These are phyloP conservation scores for Jaapia argillacea DNA, from an alignment of 768 basidiomycete species.

Conservation along the genomic window DNA sequence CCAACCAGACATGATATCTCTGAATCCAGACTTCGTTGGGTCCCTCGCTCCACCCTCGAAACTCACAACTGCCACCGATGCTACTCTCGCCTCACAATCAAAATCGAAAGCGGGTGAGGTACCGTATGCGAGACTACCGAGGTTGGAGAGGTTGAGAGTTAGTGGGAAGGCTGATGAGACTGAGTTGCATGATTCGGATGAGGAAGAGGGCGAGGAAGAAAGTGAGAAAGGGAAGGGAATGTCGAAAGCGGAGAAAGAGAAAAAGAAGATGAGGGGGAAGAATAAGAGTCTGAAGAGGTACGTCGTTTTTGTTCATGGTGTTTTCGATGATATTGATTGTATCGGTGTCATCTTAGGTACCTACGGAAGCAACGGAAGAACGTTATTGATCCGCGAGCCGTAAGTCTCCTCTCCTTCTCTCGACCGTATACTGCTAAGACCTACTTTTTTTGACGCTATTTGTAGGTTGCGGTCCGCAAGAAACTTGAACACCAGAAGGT, in stretches of 20 bases:
- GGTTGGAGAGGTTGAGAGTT: constrained; percentile 67
- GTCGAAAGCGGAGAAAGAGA: constrained; percentile 39
- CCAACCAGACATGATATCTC: constrained; percentile 84
- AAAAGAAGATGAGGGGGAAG: constrained; percentile 80
- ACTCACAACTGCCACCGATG: constrained; percentile 37
- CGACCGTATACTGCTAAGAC: constrained; percentile 2
- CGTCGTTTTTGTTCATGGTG: constrained; percentile 6
- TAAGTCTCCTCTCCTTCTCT: constrained; percentile 21
- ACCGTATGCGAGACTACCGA: constrained; percentile 64
- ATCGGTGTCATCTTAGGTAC: constrained; percentile 27
- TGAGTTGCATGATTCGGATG: constrained; percentile 30
- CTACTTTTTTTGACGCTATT: constrained; percentile 14
- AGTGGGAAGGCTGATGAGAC: constrained; percentile 68
- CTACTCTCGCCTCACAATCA: too few species aligned
- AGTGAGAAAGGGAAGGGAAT: constrained; percentile 28
- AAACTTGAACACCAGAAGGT: constrained; percentile 28
- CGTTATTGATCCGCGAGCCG: constrained; percentile 77
- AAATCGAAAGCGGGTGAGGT: too few species aligned
- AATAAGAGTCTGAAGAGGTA: constrained; percentile 77
- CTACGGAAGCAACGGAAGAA: constrained; percentile 91
- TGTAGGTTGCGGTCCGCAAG: constrained; percentile 32
- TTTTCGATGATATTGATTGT: background rate
- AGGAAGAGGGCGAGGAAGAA: constrained; percentile 18
- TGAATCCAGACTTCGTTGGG: constrained; percentile 71
- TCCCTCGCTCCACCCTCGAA: constrained; percentile 53